Evolutionary conservation across 257 asterid genomes (phyloP).

Genomic region (Solanum bukasovii): DNA sequence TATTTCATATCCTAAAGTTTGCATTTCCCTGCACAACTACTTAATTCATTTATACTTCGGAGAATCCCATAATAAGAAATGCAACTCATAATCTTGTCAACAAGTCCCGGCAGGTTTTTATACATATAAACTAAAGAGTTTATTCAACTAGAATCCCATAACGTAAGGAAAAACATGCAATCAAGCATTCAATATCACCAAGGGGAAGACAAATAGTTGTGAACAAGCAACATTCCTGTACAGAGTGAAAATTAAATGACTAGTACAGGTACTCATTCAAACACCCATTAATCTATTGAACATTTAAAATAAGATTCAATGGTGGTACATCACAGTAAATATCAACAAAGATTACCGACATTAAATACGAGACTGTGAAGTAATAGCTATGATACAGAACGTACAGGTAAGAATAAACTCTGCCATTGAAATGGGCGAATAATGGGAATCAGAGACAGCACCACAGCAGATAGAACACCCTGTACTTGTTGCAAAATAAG

Average conservation of each 20-base stretch:
- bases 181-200: not conserved
- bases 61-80: not conserved
- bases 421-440: slow-evolving; percentile 98
- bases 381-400: slow-evolving; percentile 18
- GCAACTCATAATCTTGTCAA: not conserved
- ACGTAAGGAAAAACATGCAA: not conserved
- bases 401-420: slow-evolving; percentile 92
- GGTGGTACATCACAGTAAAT: not conserved
- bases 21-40: not conserved
- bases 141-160: not conserved
- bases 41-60: not conserved
- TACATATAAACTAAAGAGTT: not conserved
- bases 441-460: slow-evolving; percentile 72
- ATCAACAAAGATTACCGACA: not conserved
- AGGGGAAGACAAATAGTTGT: not conserved
- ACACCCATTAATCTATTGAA: not conserved
- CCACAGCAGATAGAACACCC: slow-evolving; percentile 87
- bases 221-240: not conserved
- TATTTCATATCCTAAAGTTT: not conserved
- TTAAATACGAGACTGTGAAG: not conserved
- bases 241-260: not conserved
- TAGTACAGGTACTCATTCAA: not conserved
- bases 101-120: not conserved
- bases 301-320: not conserved
- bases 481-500: slow-evolving; percentile 15